Percentiles rank a stretch among this genome's conserved stretches.
Conservation (phyloP, 306 rosid species). For the Dicorynia guianensis region DNA sequence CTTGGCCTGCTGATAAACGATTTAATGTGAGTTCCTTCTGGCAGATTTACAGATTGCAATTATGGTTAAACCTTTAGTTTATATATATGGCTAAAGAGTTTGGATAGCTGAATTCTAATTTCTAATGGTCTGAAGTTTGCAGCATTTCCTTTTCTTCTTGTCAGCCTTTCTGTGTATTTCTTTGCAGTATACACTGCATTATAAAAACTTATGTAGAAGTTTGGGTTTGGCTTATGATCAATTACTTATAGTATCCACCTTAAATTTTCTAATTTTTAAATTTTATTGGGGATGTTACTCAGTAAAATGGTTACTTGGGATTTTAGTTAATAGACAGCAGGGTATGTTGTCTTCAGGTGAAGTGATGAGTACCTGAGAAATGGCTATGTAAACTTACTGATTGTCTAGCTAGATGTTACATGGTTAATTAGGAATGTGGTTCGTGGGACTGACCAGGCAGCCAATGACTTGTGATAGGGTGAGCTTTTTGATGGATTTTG, state of each 20-base stretch:
- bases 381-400: not conserved
- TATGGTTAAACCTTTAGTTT: too few species aligned
- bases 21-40: too few species aligned
- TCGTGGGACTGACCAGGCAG: constrained; percentile 19
- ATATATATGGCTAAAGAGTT: too few species aligned
- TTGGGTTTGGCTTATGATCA: constrained; percentile 5
- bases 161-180: not conserved
- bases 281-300: not conserved
- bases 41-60: too few species aligned
- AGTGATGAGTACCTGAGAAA: not conserved
- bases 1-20: too few species aligned
- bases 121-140: not conserved
- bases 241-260: constrained; percentile 4
- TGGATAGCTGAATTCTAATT: not conserved
- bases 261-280: not conserved
- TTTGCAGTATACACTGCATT: not conserved
- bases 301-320: not conserved
- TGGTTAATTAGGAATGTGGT: constrained; percentile 1
- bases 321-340: not conserved
- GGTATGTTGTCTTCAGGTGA: not conserved
- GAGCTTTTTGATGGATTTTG: not conserved
- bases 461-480: not conserved
- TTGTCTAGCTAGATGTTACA: not conserved
- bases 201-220: not conserved
- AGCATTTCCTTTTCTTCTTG: not conserved